phyloP scores from a whole-genome alignment of 78 protist species.

The Dictyostelium capitatum region DNA sequence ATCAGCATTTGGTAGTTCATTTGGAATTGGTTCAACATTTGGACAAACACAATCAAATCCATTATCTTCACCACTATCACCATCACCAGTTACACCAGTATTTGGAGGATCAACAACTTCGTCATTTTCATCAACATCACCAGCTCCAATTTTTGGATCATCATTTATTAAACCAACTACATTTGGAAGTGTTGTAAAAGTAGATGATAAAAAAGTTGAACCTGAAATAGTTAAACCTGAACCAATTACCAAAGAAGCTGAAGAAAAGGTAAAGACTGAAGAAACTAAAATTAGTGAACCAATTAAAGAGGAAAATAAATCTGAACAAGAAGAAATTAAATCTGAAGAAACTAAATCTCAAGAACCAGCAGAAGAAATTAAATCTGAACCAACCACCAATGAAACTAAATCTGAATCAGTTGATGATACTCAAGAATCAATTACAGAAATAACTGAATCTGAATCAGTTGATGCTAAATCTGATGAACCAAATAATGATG shows the following conservation, averaged over 20 bases:
- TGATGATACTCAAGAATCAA: no score
- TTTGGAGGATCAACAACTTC: conserved; percentile 10
- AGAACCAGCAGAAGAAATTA: no score
- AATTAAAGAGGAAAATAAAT: neutral
- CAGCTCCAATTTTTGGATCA: conserved; percentile 10
- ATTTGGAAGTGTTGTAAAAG: neutral
- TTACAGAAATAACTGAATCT: no score
- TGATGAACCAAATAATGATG: no score
- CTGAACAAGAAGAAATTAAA: neutral
- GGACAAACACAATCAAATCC: neutral
- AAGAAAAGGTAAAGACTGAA: no score
- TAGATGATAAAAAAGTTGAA: neutral
- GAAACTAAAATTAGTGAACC: no score
- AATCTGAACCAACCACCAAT: no score
- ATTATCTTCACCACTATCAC: neutral
- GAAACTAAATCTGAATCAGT: no score
- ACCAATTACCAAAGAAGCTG: conserved; percentile 3
- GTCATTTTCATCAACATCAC: neutral
- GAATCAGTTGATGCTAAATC: no score
- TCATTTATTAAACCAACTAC: neutral
- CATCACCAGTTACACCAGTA: neutral
- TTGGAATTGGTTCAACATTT: neutral
- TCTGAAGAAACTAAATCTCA: no score
- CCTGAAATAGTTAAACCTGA: neutral
- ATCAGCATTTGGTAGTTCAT: neutral